Base-by-base conservation (phyloP, 495 filamentous ascomycete genomes). In the Penicillium antarcticum region DNA sequence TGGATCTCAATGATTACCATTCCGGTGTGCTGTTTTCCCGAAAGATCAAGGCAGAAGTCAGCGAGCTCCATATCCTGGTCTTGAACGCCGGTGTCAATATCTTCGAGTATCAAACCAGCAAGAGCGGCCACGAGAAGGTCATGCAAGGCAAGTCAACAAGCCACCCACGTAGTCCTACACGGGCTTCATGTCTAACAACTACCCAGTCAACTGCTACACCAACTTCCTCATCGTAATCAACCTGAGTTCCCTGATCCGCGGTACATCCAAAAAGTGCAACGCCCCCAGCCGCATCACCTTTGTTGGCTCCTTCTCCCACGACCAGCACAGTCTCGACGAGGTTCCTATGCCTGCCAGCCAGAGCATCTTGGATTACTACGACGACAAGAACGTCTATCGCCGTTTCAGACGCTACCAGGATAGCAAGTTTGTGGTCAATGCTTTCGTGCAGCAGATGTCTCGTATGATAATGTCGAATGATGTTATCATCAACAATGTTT, bases 161-260 rank as follows among this genome's bases (percentile, higher is more conserved):
- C 36, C 10, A 18, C 26, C 26, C 39, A 19, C 17, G 38, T 23
- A n/a, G 38, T 6, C n/a, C 18, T 41, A 23, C 38, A 21, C 21
- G 38, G 12, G 4, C 2, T 4, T 21, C 13, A 11, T 10, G 4
- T 7, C 23, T 40, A 21, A 45, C 10, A n/a, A 14, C 16, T 17
- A 10, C 11, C 7, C 17, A 62, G 66, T 71, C 24, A 68, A 70
- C 37, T 56, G 56, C 50, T 64, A 62, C 45, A 62, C 58, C n/a
- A 49, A 66, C 38, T 62, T 67, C 49, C 49, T 72, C n/a, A 35
- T 72, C 33, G 51, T 56, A 5, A 29, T 67, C 4, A 51, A 51
- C 12, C 58, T 71, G 0, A 48, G 68, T 0, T 55, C 57, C 7
- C 36, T 67, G 29, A 46, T 71, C 7, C 21, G 24, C 24, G 36